Evolutionary conservation across 495 filamentous ascomycete species (phyloP).

Genomic region (Astrocystis sublimbata): DNA sequence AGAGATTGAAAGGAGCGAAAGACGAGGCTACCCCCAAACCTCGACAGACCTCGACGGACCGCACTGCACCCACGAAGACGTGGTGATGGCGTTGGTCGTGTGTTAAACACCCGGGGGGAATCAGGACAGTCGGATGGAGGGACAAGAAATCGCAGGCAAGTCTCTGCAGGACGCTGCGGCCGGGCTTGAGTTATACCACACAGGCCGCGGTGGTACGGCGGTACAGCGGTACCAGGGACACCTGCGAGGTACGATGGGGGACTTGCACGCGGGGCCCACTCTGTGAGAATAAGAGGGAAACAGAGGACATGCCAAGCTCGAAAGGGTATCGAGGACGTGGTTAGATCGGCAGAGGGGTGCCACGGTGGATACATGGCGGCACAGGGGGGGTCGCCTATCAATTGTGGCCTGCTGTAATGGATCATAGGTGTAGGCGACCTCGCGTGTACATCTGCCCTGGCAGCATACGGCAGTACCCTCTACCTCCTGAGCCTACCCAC

Average conservation of each 20-base stretch:
- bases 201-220: conserved; percentile 1
- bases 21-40: conserved; percentile 15
- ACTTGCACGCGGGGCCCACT: conserved; percentile 19
- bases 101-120: neutral
- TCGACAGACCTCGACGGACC: conserved; percentile 14
- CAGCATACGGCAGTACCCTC: no score
- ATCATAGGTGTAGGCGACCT: no score
- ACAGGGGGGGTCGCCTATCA: conserved; percentile 10
- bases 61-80: conserved; percentile 13
- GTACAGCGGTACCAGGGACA: no score
- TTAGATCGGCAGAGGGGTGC: conserved; percentile 18
- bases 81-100: neutral
- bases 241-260: conserved; percentile 6
- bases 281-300: conserved; percentile 10
- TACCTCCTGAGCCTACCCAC: no score
- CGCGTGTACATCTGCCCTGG: no score
- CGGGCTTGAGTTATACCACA: conserved; percentile 19
- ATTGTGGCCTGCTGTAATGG: neutral
- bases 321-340: conserved; percentile 18
- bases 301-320: conserved; percentile 12
- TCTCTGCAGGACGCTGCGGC: conserved; percentile 19
- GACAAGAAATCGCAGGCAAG: conserved; percentile 10
- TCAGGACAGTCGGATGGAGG: conserved; percentile 10
- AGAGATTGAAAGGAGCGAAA: conserved; percentile 11
- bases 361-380: conserved; percentile 13